A percentile compares a stretch with the other conserved stretches of the same genome.
phyloP scores from a whole-genome alignment of 1,284 basidiomycete genomes.

The Malassezia cuniculi region DNA sequence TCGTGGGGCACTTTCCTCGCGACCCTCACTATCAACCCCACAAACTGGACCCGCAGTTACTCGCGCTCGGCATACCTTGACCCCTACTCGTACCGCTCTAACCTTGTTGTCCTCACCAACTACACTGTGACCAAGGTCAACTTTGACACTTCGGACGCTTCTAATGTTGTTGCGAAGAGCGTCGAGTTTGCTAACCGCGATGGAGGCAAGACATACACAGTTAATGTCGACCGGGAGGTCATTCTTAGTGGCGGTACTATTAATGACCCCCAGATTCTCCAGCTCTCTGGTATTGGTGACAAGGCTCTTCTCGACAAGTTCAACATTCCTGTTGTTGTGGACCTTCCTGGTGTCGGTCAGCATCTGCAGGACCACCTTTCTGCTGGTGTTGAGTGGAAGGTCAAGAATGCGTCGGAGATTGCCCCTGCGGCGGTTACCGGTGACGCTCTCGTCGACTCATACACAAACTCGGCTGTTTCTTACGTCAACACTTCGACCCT shows the following conservation, averaged over 20 bases:
- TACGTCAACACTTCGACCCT: conserved; percentile 55
- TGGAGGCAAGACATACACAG: conserved; percentile 42
- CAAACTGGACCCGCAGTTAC: conserved; percentile 57
- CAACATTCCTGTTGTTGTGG: conserved; percentile 49
- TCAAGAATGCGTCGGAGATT: conserved; percentile 48
- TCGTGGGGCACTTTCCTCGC: conserved; percentile 53
- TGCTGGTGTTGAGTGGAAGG: conserved; percentile 50
- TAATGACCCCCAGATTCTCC: conserved; percentile 52
- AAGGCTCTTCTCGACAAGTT: conserved; percentile 49
- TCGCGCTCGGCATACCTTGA: conserved; percentile 60
- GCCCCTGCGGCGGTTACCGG: conserved; percentile 18
- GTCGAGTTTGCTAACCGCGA: conserved; percentile 50
- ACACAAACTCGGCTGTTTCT: conserved; percentile 57
- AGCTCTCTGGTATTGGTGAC: conserved; percentile 59
- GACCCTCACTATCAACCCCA: conserved; percentile 55
- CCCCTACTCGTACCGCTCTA: conserved; percentile 52
- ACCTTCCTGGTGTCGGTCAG: conserved; percentile 62
- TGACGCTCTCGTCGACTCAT: conserved; percentile 51
- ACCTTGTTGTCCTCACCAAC: conserved; percentile 55
- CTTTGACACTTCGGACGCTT: conserved; percentile 47
- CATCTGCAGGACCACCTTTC: conserved; percentile 56
- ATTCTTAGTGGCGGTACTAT: conserved; percentile 47
- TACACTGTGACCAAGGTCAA: conserved; percentile 56
- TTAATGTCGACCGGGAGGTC: conserved; percentile 53
- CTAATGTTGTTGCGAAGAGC: conserved; percentile 51